Base-by-base conservation (phyloP, 805 yeast genomes). In the Ogataea neopini region DNA sequence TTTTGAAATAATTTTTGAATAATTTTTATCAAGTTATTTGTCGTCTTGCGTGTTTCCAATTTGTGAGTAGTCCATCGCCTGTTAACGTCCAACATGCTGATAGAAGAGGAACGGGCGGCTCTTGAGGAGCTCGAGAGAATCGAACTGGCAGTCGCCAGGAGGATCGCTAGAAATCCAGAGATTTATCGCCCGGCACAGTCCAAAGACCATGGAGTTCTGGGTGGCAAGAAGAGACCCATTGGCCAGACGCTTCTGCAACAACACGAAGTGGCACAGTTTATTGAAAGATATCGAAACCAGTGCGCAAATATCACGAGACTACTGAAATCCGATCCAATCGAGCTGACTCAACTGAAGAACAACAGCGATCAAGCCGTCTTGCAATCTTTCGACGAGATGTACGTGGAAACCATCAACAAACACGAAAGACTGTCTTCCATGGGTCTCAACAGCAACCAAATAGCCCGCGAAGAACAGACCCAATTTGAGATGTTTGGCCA, bases 81-180 rank as follows among this genome's bases (percentile, higher is more conserved):
- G 28, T 25, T 25, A 13, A 8, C 11, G 4, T 10, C 30, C 11
- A 8, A 4, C 30, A 56, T 53, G 59, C 19, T 54, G 11, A 29
- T 76, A 28, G 83, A 80, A 40, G 52, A 53, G 3, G 61, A 64
- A 32, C 60, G 83, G 42, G 45, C 54, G 3, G 47, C 67, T 1
- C 49, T 80, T 6, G 89, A 84, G 57, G 94, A 86, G 60, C 63
- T 87, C 15, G 96, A 91, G 52, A 67, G 79, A 2, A 75, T 92
- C 3, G 95, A 91, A 57, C 58, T 67, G 23, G 88, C 88, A 0
- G 73, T 89, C 0, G 65, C 84, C 0, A 76, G 75, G 40, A 69
- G 97, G 44, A 67, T 89, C 3, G 70, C 72, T 43, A 59, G 81
- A 47, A 84, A 86, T 57, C 90, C 92, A 0, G 71, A 68, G 14